Base-by-base conservation (phyloP, 2,329 filamentous ascomycete genomes). In the Ploettnerulaceae sp. region DNA sequence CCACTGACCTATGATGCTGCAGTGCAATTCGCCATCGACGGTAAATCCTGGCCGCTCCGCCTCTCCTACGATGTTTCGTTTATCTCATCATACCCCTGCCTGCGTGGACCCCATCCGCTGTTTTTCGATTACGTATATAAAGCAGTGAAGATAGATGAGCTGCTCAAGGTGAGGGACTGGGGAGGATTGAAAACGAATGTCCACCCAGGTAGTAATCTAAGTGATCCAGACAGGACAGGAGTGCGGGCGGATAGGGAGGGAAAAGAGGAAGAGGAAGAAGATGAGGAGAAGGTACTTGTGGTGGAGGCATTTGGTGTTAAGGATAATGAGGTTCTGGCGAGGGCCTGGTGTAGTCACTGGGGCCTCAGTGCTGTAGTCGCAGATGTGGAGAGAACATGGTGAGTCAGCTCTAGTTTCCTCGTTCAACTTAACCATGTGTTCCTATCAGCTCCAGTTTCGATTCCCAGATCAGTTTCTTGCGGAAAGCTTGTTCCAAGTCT, bases 301-400 rank as follows among this genome's bases (percentile, higher is more conserved):
- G 73, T 89, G 11, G 82, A 89, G 66, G 82, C 84, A 0, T 81
- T 86, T 61, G 85, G 85, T 1, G 82, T 84, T 17, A 71, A 71
- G 38, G 85, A 89, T 64, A 88, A 89, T 55, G 85, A 89, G 64
- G 84, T 88, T 3, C 74, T 89, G 57, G 84, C 82, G 1, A 71
- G 85, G 52, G 84, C 85, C 5, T 89, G 85, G 85, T 89, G 84
- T 62, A 77, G 82, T 45, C 82, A 87, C 58, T 86, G 83, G 77
- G 85, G 85, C 2, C 66, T 87, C 57, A 81, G 76, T 59, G 84
- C 85, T 1, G 68, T 89, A 14, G 76, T 88, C 48, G 83, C 83
- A 7, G 82, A 88, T 63, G 64, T 86, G 42, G 70, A 75, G 48
- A 78, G 74, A 67, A 88, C 84, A 12, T 89, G 78, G 47, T 60